Evolutionary conservation across 1,284 basidiomycete genomes (phyloP).

Genomic region (Cutaneotrichosporon cutaneum): DNA sequence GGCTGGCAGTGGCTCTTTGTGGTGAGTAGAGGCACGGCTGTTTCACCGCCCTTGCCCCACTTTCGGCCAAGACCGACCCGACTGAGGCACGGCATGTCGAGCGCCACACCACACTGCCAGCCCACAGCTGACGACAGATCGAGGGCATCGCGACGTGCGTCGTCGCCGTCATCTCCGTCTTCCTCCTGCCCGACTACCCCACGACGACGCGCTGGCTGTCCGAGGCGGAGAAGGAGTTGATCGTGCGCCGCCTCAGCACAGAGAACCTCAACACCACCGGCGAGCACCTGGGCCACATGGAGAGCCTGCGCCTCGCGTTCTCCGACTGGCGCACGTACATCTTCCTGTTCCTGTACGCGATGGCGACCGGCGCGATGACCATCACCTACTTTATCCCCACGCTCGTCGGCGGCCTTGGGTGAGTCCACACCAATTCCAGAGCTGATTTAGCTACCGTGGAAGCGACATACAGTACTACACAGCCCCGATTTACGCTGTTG

Average conservation of each 20-base stretch:
- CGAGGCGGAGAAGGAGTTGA: constrained; percentile 25
- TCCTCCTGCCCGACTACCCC: constrained; percentile 44
- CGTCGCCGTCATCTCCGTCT: constrained; percentile 18
- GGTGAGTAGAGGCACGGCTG: not conserved
- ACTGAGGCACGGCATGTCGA: too few species aligned
- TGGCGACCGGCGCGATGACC: constrained; percentile 45
- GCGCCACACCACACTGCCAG: too few species aligned
- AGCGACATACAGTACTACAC: constrained; percentile 48
- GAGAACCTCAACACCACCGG: constrained; percentile 25
- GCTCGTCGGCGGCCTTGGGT: constrained; percentile 23
- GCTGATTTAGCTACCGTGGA: constrained; percentile 43
- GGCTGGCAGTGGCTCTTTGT: constrained; percentile 26
- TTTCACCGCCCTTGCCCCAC: not conserved
- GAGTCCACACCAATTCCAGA: constrained; percentile 1
- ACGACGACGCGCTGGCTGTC: constrained; percentile 39
- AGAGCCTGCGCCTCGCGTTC: constrained; percentile 28
- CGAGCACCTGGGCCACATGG: constrained; percentile 26
- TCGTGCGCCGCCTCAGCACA: constrained; percentile 13
- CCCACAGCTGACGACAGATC: constrained; percentile 40
- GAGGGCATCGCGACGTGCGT: constrained; percentile 35
- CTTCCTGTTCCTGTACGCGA: constrained; percentile 44
- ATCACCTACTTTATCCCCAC: constrained; percentile 52
- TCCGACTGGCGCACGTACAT: constrained; percentile 46
- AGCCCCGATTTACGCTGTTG: constrained; percentile 43
- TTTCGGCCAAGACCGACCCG: not conserved